Conservation (phyloP, 441 rosid genomes). For the Croton laevigatus region DNA sequence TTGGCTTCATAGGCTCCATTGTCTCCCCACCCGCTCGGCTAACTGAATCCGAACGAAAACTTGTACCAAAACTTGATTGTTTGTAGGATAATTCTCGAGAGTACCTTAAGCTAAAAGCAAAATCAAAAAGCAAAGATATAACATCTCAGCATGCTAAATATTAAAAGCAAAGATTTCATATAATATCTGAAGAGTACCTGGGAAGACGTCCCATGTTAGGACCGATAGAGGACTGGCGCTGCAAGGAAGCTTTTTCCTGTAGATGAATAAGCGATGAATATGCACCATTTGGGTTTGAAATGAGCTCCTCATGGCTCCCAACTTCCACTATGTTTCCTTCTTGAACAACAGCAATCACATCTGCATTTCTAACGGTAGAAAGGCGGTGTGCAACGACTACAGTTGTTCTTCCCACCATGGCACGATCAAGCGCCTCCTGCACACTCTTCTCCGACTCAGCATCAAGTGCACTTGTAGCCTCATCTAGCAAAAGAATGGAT, state of each 20-base stretch:
- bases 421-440: conserved; percentile 89
- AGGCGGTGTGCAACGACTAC: conserved; percentile 86
- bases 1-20: conserved; percentile 35
- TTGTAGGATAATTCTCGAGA: conserved; percentile 68
- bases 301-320: conserved; percentile 83
- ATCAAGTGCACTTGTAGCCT: conserved; percentile 92
- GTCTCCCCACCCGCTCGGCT: conserved; percentile 43
- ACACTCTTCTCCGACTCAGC: conserved; percentile 93
- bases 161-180: neutral
- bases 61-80: conserved; percentile 60
- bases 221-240: conserved; percentile 54
- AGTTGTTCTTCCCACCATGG: conserved; percentile 91
- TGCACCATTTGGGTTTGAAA: conserved; percentile 51
- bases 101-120: conserved; percentile 41
- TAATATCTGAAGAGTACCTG: conserved; percentile 39
- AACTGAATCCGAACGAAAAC: conserved; percentile 76
- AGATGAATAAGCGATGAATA: conserved; percentile 74
- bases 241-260: conserved; percentile 60
- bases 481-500: conserved; percentile 79
- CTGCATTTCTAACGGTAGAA: conserved; percentile 85
- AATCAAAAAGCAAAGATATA: neutral
- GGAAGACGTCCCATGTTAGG: conserved; percentile 49
- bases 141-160: neutral
- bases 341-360: conserved; percentile 73
- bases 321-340: conserved; percentile 76